Base-by-base conservation (phyloP, 371 early-diverging fungal species). In the Phascolomyces articulosus region DNA sequence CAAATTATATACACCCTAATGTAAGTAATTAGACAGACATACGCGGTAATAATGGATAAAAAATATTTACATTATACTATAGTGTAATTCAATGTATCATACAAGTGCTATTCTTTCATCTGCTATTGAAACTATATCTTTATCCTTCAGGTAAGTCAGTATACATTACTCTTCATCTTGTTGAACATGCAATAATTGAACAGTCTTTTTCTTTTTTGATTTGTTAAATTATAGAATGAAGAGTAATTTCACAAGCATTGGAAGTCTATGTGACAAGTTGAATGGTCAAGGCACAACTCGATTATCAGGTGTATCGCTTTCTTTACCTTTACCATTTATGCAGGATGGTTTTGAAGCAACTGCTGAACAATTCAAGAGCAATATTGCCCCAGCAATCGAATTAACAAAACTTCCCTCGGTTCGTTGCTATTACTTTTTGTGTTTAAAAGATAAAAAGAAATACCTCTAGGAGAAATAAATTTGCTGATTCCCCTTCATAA, bases 21-120 rank as follows among this genome's bases (percentile, higher is more conserved):
- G 72, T 69, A 64, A 60, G 61, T 24, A 40, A 11, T 20, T n/a
- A n/a, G n/a, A n/a, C n/a, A n/a, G n/a, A n/a, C n/a, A n/a, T n/a
- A n/a, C n/a, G n/a, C n/a, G n/a, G n/a, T n/a, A n/a, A n/a, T n/a
- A n/a, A n/a, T n/a, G n/a, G n/a, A n/a, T n/a, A n/a, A n/a, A n/a
- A n/a, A n/a, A n/a, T n/a, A n/a, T n/a, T n/a, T n/a, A n/a, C n/a
- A n/a, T n/a, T n/a, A n/a, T n/a, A 58, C 9, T 18, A 13, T 40
- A 88, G 75, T 67, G 82, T 8, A 64, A 68, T 21, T 72, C 74
- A 18, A 63, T 73, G 62, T 92, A 89, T 63, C 89, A 90, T 58
- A 89, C 90, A 34, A 90, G 87, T 53, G 90, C 90, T 1, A 77
- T 85, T 26, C 70, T 89, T 28, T 80, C 92, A 6, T 77, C 89